Conservation (phyloP, 1,284 basidiomycete species). For the Trametes sp. region DNA sequence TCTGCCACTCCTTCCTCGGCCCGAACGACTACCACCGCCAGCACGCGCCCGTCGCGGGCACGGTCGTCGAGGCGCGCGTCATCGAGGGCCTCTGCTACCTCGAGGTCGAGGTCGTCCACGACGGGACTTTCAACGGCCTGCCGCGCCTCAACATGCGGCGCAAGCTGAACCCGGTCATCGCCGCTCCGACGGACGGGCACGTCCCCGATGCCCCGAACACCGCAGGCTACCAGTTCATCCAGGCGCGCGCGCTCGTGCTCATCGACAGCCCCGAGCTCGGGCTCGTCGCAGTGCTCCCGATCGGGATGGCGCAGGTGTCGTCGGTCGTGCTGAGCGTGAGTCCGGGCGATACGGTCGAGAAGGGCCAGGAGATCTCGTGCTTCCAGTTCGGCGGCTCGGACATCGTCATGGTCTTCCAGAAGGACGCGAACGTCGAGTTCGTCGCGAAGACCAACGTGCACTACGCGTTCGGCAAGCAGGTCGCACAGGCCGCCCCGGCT, state of each 20-base stretch:
- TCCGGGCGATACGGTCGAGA: conserved; percentile 23
- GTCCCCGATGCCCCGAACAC: conserved; percentile 30
- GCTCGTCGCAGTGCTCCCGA: conserved; percentile 35
- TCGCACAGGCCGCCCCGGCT: no score
- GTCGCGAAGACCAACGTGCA: no score
- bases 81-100: conserved; percentile 33
- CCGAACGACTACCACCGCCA: conserved; percentile 35
- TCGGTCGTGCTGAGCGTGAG: conserved; percentile 32
- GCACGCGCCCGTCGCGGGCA: conserved; percentile 33
- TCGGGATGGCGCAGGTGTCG: conserved; percentile 38
- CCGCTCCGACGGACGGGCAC: neutral
- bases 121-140: neutral
- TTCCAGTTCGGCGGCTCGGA: no score
- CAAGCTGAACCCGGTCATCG: neutral
- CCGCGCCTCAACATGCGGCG: conserved; percentile 21
- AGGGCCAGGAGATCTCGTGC: conserved; percentile 33
- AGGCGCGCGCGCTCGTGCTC: conserved; percentile 32
- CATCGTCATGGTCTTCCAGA: no score
- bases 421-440: no score
- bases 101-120: conserved; percentile 6
- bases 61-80: conserved; percentile 30
- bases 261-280: conserved; percentile 31
- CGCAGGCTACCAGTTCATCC: conserved; percentile 38
- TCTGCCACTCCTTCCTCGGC: conserved; percentile 34
- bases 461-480: no score